These are phyloP conservation scores for Elsinoe batatas DNA, from an alignment of 2,329 filamentous ascomycete genomes.

Conservation along the genomic window DNA sequence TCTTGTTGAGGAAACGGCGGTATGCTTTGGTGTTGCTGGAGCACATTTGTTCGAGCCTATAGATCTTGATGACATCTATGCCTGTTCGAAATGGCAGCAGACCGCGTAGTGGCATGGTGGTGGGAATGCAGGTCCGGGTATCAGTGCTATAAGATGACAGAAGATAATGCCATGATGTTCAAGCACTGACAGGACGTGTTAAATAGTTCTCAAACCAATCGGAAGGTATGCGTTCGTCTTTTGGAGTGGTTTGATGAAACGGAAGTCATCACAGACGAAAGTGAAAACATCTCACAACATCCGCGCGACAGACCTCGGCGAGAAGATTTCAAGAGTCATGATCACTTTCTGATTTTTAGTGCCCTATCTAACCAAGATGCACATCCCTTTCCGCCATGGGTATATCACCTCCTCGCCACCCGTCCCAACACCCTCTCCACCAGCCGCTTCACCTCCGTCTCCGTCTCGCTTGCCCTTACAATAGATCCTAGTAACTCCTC, in stretches of 20 bases:
- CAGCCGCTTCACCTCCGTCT: slow-evolving; percentile 17
- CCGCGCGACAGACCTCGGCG: not conserved
- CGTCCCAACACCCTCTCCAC: slow-evolving; percentile 18
- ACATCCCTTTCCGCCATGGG: not conserved
- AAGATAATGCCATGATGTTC: too few relatives aligned
- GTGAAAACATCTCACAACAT: not conserved
- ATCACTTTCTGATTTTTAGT: not conserved
- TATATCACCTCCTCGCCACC: slow-evolving; percentile 12
- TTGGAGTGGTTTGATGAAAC: not conserved
- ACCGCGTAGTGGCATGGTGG: not conserved
- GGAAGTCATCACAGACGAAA: not conserved
- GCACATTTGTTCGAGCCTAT: not conserved
- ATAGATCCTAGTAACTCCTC: slow-evolving; percentile 22
- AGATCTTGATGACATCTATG: slow-evolving; percentile 3
- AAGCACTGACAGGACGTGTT: too few relatives aligned
- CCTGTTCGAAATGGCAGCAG: not conserved
- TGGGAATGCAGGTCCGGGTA: not conserved
- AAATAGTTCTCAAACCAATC: too few relatives aligned
- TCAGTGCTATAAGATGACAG: too few relatives aligned
- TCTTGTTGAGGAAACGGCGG: not conserved
- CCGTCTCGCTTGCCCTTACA: slow-evolving; percentile 20
- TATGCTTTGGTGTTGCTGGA: not conserved
- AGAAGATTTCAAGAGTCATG: not conserved
- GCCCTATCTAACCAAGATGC: slow-evolving; percentile 7
- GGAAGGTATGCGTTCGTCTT: too few relatives aligned